Conservation (phyloP, 805 yeast genomes). For the Candida tallmaniae region DNA sequence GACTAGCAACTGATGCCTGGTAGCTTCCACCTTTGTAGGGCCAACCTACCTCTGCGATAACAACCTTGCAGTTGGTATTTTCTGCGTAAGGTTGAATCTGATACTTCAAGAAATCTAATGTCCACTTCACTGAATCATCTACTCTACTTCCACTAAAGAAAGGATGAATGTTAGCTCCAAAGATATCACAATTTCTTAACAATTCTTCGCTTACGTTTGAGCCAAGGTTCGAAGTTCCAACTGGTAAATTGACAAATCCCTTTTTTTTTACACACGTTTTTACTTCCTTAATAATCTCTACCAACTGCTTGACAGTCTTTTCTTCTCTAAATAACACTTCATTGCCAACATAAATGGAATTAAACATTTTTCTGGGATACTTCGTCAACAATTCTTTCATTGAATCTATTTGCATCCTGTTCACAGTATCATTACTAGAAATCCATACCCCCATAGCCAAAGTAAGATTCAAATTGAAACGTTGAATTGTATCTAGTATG, state of each 20-base stretch:
- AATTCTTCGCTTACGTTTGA: constrained; percentile 38
- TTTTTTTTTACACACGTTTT: constrained; percentile 31
- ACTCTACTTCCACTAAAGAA: constrained; percentile 58
- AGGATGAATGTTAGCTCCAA: constrained; percentile 66
- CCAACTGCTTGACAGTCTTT: constrained; percentile 30
- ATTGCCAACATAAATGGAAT: constrained; percentile 55
- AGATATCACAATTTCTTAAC: constrained; percentile 44
- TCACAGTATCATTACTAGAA: constrained; percentile 40
- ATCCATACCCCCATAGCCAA: constrained; percentile 64
- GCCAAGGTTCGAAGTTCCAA: constrained; percentile 63
- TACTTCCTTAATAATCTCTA: constrained; percentile 39
- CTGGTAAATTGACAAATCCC: constrained; percentile 37
- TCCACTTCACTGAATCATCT: constrained; percentile 48
- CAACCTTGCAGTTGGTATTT: constrained; percentile 25
- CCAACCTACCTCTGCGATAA: constrained; percentile 69
- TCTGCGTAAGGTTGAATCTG: constrained; percentile 38
- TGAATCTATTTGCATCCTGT: constrained; percentile 41
- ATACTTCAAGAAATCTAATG: constrained; percentile 40
- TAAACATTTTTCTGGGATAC: constrained; percentile 45
- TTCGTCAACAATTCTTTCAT: constrained; percentile 38
- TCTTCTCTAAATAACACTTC: constrained; percentile 59
- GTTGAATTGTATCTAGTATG: constrained; percentile 50
- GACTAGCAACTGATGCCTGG: constrained; percentile 44
- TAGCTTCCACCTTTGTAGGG: constrained; percentile 58
- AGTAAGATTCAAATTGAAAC: constrained; percentile 49